Conservation (phyloP, 495 filamentous ascomycete genomes). For the Cercophora newfieldiana region DNA sequence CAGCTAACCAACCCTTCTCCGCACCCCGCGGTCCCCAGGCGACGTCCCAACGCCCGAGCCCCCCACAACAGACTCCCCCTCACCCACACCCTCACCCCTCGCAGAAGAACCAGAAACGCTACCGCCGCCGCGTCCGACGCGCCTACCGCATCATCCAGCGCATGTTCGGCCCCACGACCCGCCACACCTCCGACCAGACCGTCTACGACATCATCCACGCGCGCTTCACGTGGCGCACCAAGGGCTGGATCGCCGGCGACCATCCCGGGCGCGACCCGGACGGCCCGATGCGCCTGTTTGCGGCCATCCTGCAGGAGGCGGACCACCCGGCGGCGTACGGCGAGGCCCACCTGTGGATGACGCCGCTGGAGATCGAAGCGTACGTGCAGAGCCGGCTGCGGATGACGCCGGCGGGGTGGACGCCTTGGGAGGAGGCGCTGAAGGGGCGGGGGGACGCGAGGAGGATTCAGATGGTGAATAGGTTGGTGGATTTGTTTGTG, state of each 20-base stretch:
- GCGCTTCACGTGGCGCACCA: conserved; percentile 14
- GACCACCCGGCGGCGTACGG: neutral
- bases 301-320: conserved; percentile 1
- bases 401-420: conserved; percentile 11
- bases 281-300: neutral
- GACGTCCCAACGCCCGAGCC: neutral
- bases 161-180: conserved; percentile 13
- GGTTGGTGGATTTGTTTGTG: conserved; percentile 1
- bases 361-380: conserved; percentile 13
- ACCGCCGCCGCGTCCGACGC: neutral
- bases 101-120: neutral
- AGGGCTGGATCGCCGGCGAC: conserved; percentile 17
- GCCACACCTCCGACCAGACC: neutral
- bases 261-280: conserved; percentile 20
- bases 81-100: neutral
- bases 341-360: conserved; percentile 14
- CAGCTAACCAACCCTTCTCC: neutral
- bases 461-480: conserved; percentile 8
- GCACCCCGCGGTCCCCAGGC: neutral
- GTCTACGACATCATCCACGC: conserved; percentile 23
- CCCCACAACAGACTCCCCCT: neutral
- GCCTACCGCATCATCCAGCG: neutral
- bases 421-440: conserved; percentile 13
- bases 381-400: conserved; percentile 7
- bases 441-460: neutral